Conservation (phyloP, 352 stramenopile genomes). For the Pythium monospermum region DNA sequence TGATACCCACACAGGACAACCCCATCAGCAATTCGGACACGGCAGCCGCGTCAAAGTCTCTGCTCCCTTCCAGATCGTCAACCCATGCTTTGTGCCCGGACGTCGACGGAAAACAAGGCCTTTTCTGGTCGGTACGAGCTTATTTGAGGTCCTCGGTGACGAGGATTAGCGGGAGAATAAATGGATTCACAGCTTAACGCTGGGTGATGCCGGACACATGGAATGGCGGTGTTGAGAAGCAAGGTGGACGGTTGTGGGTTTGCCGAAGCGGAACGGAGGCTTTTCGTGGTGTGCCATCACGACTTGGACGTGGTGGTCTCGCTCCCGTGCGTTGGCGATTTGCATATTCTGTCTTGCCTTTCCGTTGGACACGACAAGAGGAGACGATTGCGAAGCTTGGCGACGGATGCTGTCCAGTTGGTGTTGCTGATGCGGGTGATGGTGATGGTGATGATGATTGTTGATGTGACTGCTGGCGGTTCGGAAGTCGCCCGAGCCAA, state of each 20-base stretch:
- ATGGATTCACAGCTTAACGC: background rate
- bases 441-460: too few relatives aligned
- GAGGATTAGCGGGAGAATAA: background rate
- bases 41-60: constrained; percentile 41
- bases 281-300: constrained; percentile 16
- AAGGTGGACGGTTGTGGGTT: background rate
- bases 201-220: constrained; percentile 4
- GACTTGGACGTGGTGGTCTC: constrained; percentile 19
- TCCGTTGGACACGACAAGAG: background rate
- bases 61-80: constrained; percentile 55
- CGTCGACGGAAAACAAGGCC: constrained; percentile 17
- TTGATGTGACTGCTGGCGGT: constrained; percentile 7
- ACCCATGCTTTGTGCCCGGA: constrained; percentile 19
- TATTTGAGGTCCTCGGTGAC: constrained; percentile 29
- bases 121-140: constrained; percentile 44
- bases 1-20: constrained; percentile 17
- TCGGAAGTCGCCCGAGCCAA: constrained; percentile 11
- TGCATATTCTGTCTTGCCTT: constrained; percentile 1
- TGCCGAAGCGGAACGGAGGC: constrained; percentile 20
- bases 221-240: constrained; percentile 4
- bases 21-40: constrained; percentile 22
- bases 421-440: too few relatives aligned
- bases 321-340: constrained; percentile 3
- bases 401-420: too few relatives aligned
- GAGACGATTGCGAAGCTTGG: too few relatives aligned